phyloP scores from a whole-genome alignment of 2,329 filamentous ascomycete genomes.

The Ceratocystis cacaofunesta region DNA sequence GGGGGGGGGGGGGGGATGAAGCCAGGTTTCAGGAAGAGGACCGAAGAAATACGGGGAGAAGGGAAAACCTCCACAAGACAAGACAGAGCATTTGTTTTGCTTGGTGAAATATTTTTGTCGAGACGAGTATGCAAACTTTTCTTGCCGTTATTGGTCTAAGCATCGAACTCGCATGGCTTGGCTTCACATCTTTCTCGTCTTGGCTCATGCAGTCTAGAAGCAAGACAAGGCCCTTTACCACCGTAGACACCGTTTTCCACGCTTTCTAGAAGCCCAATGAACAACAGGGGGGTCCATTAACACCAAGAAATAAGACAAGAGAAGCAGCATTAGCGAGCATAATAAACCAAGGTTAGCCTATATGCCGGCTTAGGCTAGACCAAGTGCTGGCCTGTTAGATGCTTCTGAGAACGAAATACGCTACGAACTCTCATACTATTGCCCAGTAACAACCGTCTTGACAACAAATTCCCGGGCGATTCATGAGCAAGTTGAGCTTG shows the following conservation, averaged over 20 bases:
- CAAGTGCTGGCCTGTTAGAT: background rate
- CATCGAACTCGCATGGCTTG: background rate
- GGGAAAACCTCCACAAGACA: too few relatives aligned
- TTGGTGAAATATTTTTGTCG: background rate
- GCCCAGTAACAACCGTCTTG: background rate
- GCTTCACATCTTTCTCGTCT: background rate
- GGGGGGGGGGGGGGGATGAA: background rate
- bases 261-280: background rate
- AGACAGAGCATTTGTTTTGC: background rate
- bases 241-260: background rate
- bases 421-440: background rate
- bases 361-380: background rate
- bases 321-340: background rate
- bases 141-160: background rate
- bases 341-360: slow-evolving; percentile 3
- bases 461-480: background rate
- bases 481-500: too few relatives aligned
- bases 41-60: background rate
- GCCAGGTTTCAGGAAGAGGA: background rate
- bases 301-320: slow-evolving; percentile 2
- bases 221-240: background rate
- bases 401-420: background rate
- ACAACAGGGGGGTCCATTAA: background rate
- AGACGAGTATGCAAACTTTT: background rate
- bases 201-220: background rate